Evolutionary conservation across 2,329 filamentous ascomycete genomes (phyloP).

Genomic region (Fusarium sacchari): DNA sequence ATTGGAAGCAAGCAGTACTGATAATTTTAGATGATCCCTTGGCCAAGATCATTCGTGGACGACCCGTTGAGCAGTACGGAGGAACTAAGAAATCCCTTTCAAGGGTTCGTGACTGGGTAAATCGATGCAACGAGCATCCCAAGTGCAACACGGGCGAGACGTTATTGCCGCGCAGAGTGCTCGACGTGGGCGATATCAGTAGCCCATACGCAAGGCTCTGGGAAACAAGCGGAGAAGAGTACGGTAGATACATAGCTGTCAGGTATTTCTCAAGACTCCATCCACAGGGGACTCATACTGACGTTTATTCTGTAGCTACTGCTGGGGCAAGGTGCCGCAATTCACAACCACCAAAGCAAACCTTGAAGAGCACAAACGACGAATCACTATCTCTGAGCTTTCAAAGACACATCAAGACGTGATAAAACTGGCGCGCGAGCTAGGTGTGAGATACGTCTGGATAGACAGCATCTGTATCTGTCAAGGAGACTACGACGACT

Average conservation of each 20-base stretch:
- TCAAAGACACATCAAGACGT: neutral
- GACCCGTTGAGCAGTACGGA: neutral
- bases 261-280: too few relatives aligned
- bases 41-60: neutral
- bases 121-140: neutral
- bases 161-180: neutral
- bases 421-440: accelerated
- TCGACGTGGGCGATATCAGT: neutral
- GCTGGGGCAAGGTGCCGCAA: neutral
- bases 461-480: constrained; percentile 12
- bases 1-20: too few relatives aligned
- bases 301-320: neutral
- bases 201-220: neutral
- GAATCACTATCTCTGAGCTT: neutral
- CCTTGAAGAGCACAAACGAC: neutral
- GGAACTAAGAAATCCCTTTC: neutral
- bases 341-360: constrained; percentile 1
- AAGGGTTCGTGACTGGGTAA: neutral
- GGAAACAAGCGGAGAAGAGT: neutral
- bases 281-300: too few relatives aligned
- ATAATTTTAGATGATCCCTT: neutral
- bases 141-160: neutral
- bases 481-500: neutral
- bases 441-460: neutral
- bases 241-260: neutral